A percentile compares a stretch with the other conserved stretches of the same genome.
Evolutionary conservation across 352 stramenopile species (phyloP).

Genomic region (Phytophthora macrochlamydospora): DNA sequence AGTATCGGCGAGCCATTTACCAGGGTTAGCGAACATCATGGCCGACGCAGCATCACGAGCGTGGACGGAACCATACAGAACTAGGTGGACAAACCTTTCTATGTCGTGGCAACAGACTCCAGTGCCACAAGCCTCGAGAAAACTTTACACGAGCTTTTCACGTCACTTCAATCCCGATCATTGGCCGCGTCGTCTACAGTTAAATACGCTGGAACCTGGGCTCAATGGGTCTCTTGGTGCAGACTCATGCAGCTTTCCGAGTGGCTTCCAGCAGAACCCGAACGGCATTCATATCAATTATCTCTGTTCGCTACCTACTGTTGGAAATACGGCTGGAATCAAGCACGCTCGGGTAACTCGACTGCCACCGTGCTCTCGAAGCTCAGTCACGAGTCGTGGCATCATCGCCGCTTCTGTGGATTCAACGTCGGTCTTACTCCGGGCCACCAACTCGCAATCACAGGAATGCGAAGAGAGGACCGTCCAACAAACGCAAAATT

Average conservation of each 20-base stretch:
- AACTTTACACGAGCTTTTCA: not conserved
- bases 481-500: not conserved
- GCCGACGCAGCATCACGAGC: slow-evolving; percentile 22
- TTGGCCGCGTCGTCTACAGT: not conserved
- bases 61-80: slow-evolving; percentile 5
- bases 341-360: not conserved
- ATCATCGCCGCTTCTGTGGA: not conserved
- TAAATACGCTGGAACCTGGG: not conserved
- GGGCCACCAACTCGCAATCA: not conserved
- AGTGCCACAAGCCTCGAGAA: no score
- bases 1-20: slow-evolving; percentile 11
- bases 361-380: not conserved
- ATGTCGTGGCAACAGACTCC: not conserved
- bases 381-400: not conserved
- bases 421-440: not conserved
- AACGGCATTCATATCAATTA: not conserved
- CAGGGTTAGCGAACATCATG: slow-evolving; percentile 18
- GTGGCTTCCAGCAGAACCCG: not conserved
- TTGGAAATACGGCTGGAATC: not conserved
- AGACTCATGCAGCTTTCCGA: not conserved
- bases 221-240: not conserved
- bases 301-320: not conserved
- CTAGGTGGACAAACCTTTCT: slow-evolving; percentile 1
- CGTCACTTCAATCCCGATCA: not conserved
- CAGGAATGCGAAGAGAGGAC: not conserved